These are phyloP conservation scores for Dioscorea cayenensis DNA, from an alignment of 116 monocot genomes.

Conservation along the genomic window DNA sequence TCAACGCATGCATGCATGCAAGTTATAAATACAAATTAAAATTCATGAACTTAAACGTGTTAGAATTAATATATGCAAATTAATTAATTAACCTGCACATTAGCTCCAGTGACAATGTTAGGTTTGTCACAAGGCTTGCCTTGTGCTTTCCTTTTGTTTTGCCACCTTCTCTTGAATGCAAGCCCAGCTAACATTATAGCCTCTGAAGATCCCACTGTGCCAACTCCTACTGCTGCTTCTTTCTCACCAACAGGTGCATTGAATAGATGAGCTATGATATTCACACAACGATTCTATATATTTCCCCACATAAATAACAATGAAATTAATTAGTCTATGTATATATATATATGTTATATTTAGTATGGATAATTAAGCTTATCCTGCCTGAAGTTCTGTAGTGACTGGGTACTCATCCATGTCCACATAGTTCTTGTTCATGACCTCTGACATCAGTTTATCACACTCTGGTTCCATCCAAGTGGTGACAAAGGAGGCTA, in stretches of 20 bases:
- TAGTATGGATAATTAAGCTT: background rate
- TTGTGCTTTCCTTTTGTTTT: conserved; percentile 63
- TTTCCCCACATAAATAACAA: background rate
- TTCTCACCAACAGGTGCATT: conserved; percentile 66
- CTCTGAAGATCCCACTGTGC: conserved; percentile 88
- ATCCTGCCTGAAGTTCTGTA: conserved; percentile 78
- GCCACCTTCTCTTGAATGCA: conserved; percentile 89
- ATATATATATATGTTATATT: background rate
- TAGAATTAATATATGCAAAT: background rate
- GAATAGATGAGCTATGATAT: conserved; percentile 92
- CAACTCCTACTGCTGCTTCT: conserved; percentile 81
- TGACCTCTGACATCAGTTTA: conserved; percentile 75
- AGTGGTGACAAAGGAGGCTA: conserved; percentile 91
- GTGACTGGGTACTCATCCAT: conserved; percentile 98
- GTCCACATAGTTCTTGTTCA: conserved; percentile 97
- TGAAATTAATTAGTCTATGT: background rate
- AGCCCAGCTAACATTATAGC: conserved; percentile 98
- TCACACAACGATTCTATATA: conserved; percentile 85
- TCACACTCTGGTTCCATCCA: conserved; percentile 99
- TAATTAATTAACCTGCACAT: conserved; percentile 51
- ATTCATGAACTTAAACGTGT: background rate
- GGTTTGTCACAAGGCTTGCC: conserved; percentile 80
- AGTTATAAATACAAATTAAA: background rate
- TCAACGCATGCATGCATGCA: background rate
- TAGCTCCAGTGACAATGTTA: conserved; percentile 90